Evolutionary conservation across 2,329 filamentous ascomycete genomes (phyloP), one percentile per base, ranked within the genome.

Genomic region (Trichoderma simmonsii): DNA sequence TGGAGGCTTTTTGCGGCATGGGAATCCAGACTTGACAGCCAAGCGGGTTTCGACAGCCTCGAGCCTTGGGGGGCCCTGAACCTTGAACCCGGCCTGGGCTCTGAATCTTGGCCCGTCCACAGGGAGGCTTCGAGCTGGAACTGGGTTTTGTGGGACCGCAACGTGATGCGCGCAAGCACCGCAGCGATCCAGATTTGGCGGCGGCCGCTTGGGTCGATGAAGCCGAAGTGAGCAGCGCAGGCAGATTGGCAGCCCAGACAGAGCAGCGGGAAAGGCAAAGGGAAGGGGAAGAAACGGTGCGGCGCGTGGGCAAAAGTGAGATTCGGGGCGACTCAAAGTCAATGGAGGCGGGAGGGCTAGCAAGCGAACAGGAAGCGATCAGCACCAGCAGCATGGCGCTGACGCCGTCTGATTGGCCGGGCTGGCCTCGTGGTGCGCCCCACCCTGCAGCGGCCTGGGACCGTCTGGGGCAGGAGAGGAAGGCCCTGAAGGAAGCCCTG

Each of bases 341-440:
- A 60, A 60, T 43, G 66, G 39, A 54, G 36, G 67, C 67, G 67
- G 67, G 57, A 70, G 67, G 70, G 36, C 62, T 66, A 66, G 51
- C 30, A 64, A 32, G 61, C 69, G 69, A 71, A 71, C 32, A 51
- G 62, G 62, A 71, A 71, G 70, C 70, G 70, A 71, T 71, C 70
- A 63, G 59, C 61, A 34, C 30, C 30, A 66, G 54, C 60, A 65
- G 61, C 70, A 72, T 72, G 70, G 70, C 63, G 70, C 70, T 68
- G 63, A 39, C 56, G 30, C 18, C 56, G 3, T 28, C 56, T 72
- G 70, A 72, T 72, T 72, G 70, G 70, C 32, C 61, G 8, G 5
- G 48, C 21, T 3, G 57, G 57, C 43, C 69, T 64, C 51, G 30
- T 57, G 34, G 60, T 34, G 60, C 51, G 48, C 39, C 43, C 59